Evolutionary conservation across 345 rosid genomes (phyloP).

Genomic region (Populus deltoides): DNA sequence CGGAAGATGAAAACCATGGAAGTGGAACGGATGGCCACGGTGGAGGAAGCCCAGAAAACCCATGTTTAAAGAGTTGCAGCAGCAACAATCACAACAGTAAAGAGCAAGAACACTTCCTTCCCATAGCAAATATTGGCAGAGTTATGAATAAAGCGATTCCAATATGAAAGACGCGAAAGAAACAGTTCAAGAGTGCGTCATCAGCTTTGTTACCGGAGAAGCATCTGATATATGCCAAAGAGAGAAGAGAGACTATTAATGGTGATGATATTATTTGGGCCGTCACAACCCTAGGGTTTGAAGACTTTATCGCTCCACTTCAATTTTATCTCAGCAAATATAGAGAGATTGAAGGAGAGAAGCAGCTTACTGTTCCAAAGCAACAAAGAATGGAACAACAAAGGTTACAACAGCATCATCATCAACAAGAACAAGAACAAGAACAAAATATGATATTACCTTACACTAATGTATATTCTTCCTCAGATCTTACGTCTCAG

Average conservation of each 20-base stretch:
- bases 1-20: conserved; percentile 61
- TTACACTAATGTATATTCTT: conserved; percentile 41
- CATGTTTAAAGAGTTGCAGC: conserved; percentile 31
- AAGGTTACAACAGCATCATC: conserved; percentile 23
- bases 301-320: conserved; percentile 16
- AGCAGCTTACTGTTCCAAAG: conserved; percentile 9
- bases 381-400: conserved; percentile 16
- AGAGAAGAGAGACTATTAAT: conserved; percentile 20
- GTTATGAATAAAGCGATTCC: conserved; percentile 22
- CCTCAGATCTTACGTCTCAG: conserved; percentile 40
- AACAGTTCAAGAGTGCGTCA: conserved; percentile 17
- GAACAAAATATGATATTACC: conserved; percentile 23
- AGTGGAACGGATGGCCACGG: conserved; percentile 23
- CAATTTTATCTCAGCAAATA: conserved; percentile 15
- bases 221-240: conserved; percentile 24
- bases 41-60: conserved; percentile 52
- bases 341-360: conserved; percentile 18
- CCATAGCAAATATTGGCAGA: conserved; percentile 21
- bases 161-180: too few relatives aligned
- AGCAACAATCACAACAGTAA: conserved; percentile 20
- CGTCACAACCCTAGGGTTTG: conserved; percentile 19
- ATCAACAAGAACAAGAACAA: conserved; percentile 32
- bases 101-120: conserved; percentile 20
- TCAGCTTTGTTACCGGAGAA: conserved; percentile 17
- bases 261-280: conserved; percentile 18